A percentile compares a stretch with the other conserved stretches of the same genome.
These are phyloP conservation scores for Purshia tridentata DNA, from an alignment of 306 rosid species.

Conservation along the genomic window DNA sequence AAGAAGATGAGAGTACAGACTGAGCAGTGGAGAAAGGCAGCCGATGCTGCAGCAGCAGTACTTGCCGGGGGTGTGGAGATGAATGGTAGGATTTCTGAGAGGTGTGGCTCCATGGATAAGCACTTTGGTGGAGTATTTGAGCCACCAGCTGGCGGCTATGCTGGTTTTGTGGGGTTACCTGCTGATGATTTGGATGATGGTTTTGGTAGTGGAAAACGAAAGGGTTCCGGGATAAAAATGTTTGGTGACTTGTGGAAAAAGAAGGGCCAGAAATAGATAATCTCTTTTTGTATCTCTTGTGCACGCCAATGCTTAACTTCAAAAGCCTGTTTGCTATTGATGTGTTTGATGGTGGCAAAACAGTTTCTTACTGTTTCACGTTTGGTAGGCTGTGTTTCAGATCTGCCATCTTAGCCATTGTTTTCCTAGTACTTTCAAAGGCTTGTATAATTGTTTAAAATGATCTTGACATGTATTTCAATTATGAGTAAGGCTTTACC, in stretches of 20 bases:
- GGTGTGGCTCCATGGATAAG: conserved; percentile 89
- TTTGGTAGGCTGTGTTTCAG: conserved; percentile 11
- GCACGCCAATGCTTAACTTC: conserved; percentile 4
- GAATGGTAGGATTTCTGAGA: conserved; percentile 61
- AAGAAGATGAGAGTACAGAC: conserved; percentile 83
- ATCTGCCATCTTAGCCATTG: not conserved
- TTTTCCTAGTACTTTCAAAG: conserved; percentile 8
- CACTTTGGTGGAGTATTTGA: conserved; percentile 62
- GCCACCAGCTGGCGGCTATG: conserved; percentile 57
- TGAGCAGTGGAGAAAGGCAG: conserved; percentile 89
- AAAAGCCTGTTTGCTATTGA: conserved; percentile 19
- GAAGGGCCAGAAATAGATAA: conserved; percentile 59
- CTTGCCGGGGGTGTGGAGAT: conserved; percentile 68
- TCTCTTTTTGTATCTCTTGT: not conserved
- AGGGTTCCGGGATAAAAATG: conserved; percentile 78
- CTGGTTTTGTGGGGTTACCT: conserved; percentile 70
- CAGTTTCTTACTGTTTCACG: conserved; percentile 57
- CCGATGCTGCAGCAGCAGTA: conserved; percentile 90
- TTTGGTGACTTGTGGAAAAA: conserved; percentile 86
- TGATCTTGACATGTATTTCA: not conserved
- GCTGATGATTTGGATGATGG: conserved; percentile 67
- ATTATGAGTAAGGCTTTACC: not conserved
- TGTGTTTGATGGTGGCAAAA: conserved; percentile 31
- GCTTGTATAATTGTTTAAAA: conserved; percentile 3
- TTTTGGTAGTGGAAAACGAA: conserved; percentile 62